A percentile compares a stretch with the other conserved stretches of the same genome.
Conservation (phyloP, 305 asterid genomes). For the Rubia balearica region DNA sequence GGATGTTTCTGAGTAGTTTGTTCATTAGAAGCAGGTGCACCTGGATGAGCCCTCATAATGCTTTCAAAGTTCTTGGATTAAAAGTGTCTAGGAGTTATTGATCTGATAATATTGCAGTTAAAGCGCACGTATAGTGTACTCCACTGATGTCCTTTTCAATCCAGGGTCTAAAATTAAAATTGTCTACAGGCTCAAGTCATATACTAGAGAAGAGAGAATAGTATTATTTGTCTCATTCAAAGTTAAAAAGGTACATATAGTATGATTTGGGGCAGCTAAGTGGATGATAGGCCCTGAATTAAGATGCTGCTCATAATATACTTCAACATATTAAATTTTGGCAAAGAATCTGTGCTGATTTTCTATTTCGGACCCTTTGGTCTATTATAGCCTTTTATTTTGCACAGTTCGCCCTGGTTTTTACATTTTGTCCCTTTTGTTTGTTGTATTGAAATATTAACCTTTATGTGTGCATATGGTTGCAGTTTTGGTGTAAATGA, state of each 20-base stretch:
- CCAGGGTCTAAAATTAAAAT: not conserved
- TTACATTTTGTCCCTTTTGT: too few relatives aligned
- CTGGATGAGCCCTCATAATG: not conserved
- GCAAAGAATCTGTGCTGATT: too few relatives aligned
- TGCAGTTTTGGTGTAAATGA: too few relatives aligned
- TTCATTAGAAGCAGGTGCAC: not conserved
- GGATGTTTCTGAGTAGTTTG: not conserved
- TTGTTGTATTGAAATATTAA: too few relatives aligned
- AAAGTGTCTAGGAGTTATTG: not conserved
- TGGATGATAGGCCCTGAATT: not conserved
- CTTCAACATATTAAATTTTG: too few relatives aligned
- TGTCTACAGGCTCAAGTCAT: not conserved
- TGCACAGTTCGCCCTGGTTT: too few relatives aligned
- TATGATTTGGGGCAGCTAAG: not conserved
- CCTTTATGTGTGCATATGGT: too few relatives aligned
- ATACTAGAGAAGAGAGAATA: not conserved
- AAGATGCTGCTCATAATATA: too few relatives aligned
- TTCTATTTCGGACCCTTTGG: too few relatives aligned
- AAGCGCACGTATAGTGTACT: not conserved
- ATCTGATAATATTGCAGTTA: not conserved
- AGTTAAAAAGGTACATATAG: not conserved
- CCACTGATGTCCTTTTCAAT: not conserved
- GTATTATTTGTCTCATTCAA: constrained; percentile 1
- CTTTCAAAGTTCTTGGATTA: too few relatives aligned
- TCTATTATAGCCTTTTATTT: too few relatives aligned